phyloP scores from a whole-genome alignment of 768 basidiomycete genomes.

The Tubosaeta sp. region DNA sequence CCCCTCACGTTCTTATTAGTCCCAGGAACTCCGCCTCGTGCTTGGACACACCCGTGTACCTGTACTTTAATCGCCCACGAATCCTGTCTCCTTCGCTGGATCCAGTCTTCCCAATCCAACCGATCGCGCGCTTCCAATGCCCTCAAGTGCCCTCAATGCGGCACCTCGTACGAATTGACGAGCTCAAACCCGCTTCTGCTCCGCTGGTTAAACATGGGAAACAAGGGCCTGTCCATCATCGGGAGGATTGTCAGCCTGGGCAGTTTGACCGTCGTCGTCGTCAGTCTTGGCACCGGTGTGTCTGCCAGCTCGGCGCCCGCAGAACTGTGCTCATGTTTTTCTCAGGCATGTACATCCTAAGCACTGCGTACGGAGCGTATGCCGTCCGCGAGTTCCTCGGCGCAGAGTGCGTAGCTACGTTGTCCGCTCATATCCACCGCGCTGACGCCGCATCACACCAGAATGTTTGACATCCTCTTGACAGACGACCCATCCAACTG shows the following conservation, averaged over 20 bases:
- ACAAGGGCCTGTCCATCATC: slow-evolving; percentile 44
- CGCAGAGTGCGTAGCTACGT: slow-evolving; percentile 43
- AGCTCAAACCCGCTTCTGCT: slow-evolving; percentile 58
- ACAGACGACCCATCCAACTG: slow-evolving; percentile 68
- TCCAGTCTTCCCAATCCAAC: slow-evolving; percentile 62
- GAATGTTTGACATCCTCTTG: slow-evolving; percentile 61
- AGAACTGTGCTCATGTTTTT: slow-evolving; percentile 3
- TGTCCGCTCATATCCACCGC: neutral
- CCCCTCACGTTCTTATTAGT: slow-evolving; percentile 24
- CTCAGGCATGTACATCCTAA: slow-evolving; percentile 44
- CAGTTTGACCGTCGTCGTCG: slow-evolving; percentile 45
- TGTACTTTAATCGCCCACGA: slow-evolving; percentile 82
- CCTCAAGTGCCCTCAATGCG: slow-evolving; percentile 78
- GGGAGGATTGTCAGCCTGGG: slow-evolving; percentile 52
- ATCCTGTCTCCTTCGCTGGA: slow-evolving; percentile 75
- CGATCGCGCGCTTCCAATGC: slow-evolving; percentile 54
- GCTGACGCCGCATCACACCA: slow-evolving; percentile 16
- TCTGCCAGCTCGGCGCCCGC: slow-evolving; percentile 5
- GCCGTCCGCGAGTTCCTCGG: slow-evolving; percentile 70
- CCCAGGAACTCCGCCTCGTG: slow-evolving; percentile 44
- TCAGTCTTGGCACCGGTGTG: slow-evolving; percentile 61
- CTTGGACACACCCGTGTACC: slow-evolving; percentile 77
- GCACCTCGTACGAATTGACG: slow-evolving; percentile 59
- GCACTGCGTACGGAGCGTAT: slow-evolving; percentile 68
- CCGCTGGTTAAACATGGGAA: slow-evolving; percentile 46